Conservation (phyloP, 2,329 filamentous ascomycete genomes). For the Pseudogymnoascus sp. region DNA sequence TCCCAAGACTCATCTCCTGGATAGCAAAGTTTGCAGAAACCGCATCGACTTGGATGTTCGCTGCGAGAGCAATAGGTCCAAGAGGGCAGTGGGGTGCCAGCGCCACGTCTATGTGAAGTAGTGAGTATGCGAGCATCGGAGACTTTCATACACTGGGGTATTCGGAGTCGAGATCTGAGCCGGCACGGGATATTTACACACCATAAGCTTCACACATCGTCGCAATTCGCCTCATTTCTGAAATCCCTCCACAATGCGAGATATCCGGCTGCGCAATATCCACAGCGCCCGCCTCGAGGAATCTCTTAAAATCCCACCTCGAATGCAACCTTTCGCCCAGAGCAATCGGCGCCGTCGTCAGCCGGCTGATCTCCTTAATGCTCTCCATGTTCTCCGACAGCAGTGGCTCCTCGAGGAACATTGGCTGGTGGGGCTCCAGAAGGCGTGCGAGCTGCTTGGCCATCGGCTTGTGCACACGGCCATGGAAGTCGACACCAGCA, state of each 20-base stretch:
- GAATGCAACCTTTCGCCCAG: slow-evolving; percentile 66
- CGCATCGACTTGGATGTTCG: slow-evolving; percentile 61
- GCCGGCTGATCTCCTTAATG: slow-evolving; percentile 53
- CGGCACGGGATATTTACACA: slow-evolving; percentile 9
- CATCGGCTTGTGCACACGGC: slow-evolving; percentile 73
- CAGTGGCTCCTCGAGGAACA: slow-evolving; percentile 73
- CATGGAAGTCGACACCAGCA: slow-evolving; percentile 72
- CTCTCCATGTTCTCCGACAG: slow-evolving; percentile 62
- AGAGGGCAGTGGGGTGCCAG: slow-evolving; percentile 69
- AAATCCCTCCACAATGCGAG: slow-evolving; percentile 65
- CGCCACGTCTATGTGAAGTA: slow-evolving; percentile 40
- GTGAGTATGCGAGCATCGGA: background rate
- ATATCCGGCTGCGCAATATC: slow-evolving; percentile 72
- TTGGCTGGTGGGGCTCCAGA: slow-evolving; percentile 59
- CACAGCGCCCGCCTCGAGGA: slow-evolving; percentile 60
- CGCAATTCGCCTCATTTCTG: slow-evolving; percentile 63
- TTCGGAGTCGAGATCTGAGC: slow-evolving; percentile 3
- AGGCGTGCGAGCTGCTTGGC: slow-evolving; percentile 66
- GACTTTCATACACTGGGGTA: background rate
- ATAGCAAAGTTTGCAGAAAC: slow-evolving; percentile 62
- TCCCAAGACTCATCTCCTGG: slow-evolving; percentile 72
- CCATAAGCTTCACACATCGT: slow-evolving; percentile 69
- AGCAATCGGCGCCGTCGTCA: slow-evolving; percentile 60
- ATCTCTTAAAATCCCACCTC: slow-evolving; percentile 68
- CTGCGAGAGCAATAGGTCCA: slow-evolving; percentile 67